A percentile compares a stretch with the other conserved stretches of the same genome.
Conservation (phyloP, 2,329 filamentous ascomycete species). For the Cryphonectria carpinicola region DNA sequence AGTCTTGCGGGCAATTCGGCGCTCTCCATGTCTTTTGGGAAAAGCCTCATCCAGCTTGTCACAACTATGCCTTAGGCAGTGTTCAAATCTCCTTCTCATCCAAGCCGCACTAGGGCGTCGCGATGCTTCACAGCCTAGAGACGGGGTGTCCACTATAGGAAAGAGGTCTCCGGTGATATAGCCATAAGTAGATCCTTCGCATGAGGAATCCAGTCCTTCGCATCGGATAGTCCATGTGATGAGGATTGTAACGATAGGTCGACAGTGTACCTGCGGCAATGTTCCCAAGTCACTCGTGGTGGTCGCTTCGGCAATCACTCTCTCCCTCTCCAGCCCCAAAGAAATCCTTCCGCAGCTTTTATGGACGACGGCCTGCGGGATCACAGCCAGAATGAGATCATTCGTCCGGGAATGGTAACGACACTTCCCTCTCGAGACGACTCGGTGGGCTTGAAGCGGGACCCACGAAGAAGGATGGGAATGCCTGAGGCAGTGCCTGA, state of each 20-base stretch:
- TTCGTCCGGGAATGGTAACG: neutral
- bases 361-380: neutral
- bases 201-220: neutral
- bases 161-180: neutral
- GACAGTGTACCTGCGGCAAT: neutral
- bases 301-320: neutral
- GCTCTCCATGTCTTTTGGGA: too few relatives aligned
- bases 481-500: slow-evolving; percentile 1
- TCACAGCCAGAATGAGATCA: neutral
- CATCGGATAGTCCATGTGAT: neutral
- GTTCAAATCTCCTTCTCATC: neutral
- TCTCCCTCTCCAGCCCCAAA: neutral
- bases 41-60: neutral
- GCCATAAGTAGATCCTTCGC: neutral
- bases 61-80: neutral
- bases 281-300: neutral
- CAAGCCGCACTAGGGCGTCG: neutral
- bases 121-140: neutral
- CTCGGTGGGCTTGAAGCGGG: neutral
- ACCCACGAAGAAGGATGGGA: neutral
- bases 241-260: neutral
- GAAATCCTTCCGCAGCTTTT: neutral
- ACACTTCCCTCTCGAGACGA: neutral
- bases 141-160: neutral
- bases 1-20: neutral